Evolutionary conservation across 1,284 basidiomycete species (phyloP).

Genomic region (Puccinia coronata): DNA sequence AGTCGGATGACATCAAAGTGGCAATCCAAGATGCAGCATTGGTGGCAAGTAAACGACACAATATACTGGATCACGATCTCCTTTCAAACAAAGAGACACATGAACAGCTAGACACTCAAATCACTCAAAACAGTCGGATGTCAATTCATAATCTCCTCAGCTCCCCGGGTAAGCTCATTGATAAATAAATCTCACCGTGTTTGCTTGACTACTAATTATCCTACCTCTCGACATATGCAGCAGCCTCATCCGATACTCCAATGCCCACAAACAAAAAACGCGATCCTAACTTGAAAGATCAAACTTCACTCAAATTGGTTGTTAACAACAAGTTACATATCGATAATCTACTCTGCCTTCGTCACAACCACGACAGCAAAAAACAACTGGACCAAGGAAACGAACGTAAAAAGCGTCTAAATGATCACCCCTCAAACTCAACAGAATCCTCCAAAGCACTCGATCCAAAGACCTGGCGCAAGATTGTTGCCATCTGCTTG

Average conservation of each 20-base stretch:
- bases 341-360: neutral
- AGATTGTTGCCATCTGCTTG: constrained; percentile 10
- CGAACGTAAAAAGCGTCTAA: neutral
- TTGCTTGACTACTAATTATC: neutral
- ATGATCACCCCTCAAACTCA: no score
- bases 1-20: neutral
- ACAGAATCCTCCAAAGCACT: neutral
- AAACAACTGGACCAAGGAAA: neutral
- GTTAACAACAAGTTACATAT: neutral
- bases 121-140: neutral
- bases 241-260: neutral
- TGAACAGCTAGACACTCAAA: neutral
- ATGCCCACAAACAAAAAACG: no score
- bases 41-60: neutral
- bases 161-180: neutral
- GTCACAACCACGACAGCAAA: constrained; percentile 2
- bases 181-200: neutral
- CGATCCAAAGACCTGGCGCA: neutral
- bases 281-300: no score
- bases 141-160: neutral
- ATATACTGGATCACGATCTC: neutral
- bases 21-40: neutral
- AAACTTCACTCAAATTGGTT: neutral
- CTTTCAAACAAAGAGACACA: neutral
- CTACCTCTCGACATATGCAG: neutral